Base-by-base conservation (phyloP, 2,329 filamentous ascomycete species). In the Cytospora mali region DNA sequence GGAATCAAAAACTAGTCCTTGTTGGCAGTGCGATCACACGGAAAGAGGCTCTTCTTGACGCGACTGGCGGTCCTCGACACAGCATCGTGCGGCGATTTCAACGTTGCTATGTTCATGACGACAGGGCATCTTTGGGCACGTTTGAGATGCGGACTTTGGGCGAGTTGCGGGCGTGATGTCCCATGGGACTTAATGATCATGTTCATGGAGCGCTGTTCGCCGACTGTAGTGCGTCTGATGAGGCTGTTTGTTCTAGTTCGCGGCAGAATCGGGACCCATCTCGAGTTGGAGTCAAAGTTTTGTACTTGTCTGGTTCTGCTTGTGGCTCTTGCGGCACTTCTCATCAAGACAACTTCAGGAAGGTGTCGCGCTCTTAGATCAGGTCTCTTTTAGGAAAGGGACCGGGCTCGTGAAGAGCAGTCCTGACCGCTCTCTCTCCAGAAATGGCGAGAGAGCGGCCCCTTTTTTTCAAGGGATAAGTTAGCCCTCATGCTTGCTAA, bases 1-100 rank as follows among this genome's bases (percentile, higher is more conserved):
- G 90, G 89, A 93, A 90, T 81, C 89, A 96, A 97, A 97, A 93
- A 95, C 91, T 80, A 87, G 89, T 96, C 92, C 88, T 82, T 75
- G 90, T 91, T 88, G 90, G 88, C 86, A 88, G 85, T 91, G 92
- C 89, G 84, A 80, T 74, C 90, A 88, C 73, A 92, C 88, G 82
- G 91, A 93, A 87, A 89, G 85, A 86, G 78, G 39, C 70, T 76
- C 71, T 67, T 66, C 64, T 69, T 69, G 71, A 62, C 70, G 28
- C 53, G 59, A 31, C 55, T 66, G 67, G 65, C 53, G 35, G 51
- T 56, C 62, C 58, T 66, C 63, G 61, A 60, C 70, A 66, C 68
- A 65, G 68, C 65, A 62, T 66, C 46, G 31, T 57, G 69, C 68
- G 71, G 72, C 73, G 75, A 71, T 66, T 67, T 73, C 66, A 68